Conservation (phyloP, 2,329 filamentous ascomycete genomes). For the Fulvia fulva region DNA sequence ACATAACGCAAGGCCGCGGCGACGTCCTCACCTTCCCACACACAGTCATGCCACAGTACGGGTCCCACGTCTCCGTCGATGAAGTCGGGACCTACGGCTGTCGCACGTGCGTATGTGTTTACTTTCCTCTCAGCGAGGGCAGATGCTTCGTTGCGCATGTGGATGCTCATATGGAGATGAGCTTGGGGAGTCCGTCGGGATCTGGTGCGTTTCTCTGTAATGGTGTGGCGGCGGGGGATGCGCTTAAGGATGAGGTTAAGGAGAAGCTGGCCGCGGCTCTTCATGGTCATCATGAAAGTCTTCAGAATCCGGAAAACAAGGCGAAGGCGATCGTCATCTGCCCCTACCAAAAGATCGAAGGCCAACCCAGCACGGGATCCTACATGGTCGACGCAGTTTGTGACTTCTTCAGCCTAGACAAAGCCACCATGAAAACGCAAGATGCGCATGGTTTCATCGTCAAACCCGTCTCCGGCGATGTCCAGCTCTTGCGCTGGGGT, state of each 20-base stretch:
- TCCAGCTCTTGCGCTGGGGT: not conserved
- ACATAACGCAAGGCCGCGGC: not conserved
- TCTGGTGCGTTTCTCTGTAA: not conserved
- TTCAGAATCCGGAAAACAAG: not conserved
- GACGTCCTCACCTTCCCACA: not conserved
- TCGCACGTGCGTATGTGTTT: conserved; percentile 7
- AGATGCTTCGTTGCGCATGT: conserved; percentile 11
- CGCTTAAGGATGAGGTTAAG: not conserved
- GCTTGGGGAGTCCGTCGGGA: not conserved
- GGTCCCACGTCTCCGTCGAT: not conserved
- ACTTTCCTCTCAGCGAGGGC: conserved; percentile 3
- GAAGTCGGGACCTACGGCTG: conserved; percentile 4
- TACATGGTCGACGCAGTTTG: not conserved
- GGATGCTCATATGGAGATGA: not conserved
- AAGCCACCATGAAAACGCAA: not conserved
- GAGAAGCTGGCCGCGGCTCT: not conserved
- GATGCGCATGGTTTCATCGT: not conserved
- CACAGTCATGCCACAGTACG: not conserved
- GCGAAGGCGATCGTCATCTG: not conserved
- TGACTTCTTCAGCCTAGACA: not conserved
- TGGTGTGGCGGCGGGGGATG: not conserved
- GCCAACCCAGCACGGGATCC: not conserved
- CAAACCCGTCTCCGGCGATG: not conserved
- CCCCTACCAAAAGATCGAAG: not conserved
- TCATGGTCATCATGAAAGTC: not conserved